These are phyloP conservation scores for Canavalia gladiata DNA, from an alignment of 306 rosid species.

Conservation along the genomic window DNA sequence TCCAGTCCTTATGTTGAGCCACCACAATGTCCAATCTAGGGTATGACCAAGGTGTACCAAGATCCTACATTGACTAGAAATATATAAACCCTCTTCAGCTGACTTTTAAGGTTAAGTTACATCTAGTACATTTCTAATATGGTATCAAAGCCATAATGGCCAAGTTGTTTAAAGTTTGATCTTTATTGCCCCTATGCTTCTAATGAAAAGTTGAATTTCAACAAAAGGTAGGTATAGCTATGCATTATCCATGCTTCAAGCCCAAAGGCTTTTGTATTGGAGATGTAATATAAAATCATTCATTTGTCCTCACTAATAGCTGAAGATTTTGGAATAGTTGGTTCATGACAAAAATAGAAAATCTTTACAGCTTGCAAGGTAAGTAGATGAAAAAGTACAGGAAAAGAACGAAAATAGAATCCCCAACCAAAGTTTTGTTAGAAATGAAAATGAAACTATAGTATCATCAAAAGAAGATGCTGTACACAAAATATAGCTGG, in stretches of 20 bases:
- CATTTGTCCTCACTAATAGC: neutral
- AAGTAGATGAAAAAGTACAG: neutral
- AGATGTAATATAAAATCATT: neutral
- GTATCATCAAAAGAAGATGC: neutral
- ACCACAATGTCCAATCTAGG: neutral
- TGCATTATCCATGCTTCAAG: neutral
- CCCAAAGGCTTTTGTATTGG: neutral
- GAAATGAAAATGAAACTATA: slow-evolving; percentile 17
- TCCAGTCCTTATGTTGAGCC: neutral
- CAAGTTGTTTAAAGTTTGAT: neutral
- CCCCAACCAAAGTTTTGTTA: neutral
- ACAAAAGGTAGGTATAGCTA: neutral
- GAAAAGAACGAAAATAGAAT: neutral
- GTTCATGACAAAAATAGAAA: neutral
- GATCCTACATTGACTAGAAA: neutral
- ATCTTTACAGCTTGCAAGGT: slow-evolving; percentile 10
- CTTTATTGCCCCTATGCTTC: neutral
- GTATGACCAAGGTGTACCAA: neutral
- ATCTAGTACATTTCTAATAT: neutral
- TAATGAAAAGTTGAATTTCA: neutral
- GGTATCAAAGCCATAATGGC: neutral
- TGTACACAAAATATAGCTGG: too few relatives aligned
- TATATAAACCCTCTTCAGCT: neutral
- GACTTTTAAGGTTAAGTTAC: neutral
- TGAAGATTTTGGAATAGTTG: neutral